phyloP scores from a whole-genome alignment of 306 rosid species.

The Styphnolobium japonicum region DNA sequence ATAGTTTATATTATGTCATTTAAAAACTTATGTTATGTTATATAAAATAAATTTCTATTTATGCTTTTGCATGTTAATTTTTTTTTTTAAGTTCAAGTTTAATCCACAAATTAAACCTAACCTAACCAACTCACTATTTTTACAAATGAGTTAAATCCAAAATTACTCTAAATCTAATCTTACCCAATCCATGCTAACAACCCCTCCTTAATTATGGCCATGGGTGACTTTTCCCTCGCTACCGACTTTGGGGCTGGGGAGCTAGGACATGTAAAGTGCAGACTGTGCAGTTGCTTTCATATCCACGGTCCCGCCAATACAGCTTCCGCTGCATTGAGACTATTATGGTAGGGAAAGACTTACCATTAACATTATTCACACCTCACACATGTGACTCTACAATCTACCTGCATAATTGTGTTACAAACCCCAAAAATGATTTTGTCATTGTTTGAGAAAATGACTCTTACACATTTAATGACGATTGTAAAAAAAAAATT shows the following conservation, averaged over 20 bases:
- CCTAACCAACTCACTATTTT: too few species aligned
- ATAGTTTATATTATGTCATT: too few species aligned
- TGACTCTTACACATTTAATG: background rate
- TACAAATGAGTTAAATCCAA: too few species aligned
- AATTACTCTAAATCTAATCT: too few species aligned
- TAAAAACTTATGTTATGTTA: too few species aligned
- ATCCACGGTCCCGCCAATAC: background rate
- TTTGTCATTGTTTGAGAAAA: background rate
- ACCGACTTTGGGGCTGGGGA: background rate
- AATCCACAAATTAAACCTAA: too few species aligned
- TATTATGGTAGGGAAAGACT: background rate
- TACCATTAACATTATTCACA: background rate
- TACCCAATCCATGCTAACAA: too few species aligned
- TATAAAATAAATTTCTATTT: too few species aligned
- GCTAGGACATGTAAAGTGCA: background rate
- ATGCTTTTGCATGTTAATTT: too few species aligned
- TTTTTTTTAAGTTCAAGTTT: too few species aligned
- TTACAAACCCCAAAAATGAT: slow-evolving; percentile 17
- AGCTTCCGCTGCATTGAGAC: background rate
- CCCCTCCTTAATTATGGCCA: too few species aligned
- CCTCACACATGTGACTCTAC: slow-evolving; percentile 6
- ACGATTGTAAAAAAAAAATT: background rate
- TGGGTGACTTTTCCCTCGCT: background rate
- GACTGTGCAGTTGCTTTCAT: background rate
- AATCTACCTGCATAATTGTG: background rate